phyloP scores from a whole-genome alignment of 371 early-diverging fungal species.

The Amoeboaphelidium protococcarum region DNA sequence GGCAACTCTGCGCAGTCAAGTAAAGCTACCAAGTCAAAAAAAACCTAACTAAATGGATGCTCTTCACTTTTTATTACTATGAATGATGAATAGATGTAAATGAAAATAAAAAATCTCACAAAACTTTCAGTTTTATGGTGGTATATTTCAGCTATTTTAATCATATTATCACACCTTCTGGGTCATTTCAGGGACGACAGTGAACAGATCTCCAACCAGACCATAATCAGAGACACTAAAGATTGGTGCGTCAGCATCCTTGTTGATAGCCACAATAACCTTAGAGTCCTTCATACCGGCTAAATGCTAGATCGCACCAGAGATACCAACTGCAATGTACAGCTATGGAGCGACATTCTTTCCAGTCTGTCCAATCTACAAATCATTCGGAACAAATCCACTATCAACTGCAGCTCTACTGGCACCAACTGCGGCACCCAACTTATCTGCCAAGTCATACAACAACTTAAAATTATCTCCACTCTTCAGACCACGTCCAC shows the following conservation, averaged over 20 bases:
- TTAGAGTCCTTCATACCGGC: conserved; percentile 98
- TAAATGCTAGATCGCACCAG: conserved; percentile 90
- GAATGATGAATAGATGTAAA: too few relatives aligned
- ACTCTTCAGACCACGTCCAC: conserved; percentile 89
- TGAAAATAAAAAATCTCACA: too few relatives aligned
- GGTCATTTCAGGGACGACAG: conserved; percentile 15
- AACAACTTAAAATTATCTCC: conserved; percentile 81
- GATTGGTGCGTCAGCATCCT: conserved; percentile 91
- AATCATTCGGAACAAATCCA: conserved; percentile 79
- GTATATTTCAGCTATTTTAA: too few relatives aligned
- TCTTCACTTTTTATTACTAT: too few relatives aligned
- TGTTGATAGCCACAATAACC: conserved; percentile 93
- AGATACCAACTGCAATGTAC: conserved; percentile 84
- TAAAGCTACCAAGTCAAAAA: too few relatives aligned
- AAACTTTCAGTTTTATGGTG: too few relatives aligned
- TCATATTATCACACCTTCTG: not conserved
- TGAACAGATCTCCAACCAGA: conserved; percentile 81
- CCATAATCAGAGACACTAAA: conserved; percentile 95
- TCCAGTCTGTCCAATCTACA: conserved; percentile 95
- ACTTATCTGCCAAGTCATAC: conserved; percentile 74
- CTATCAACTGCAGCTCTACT: conserved; percentile 95
- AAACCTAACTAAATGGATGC: too few relatives aligned
- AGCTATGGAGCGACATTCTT: conserved; percentile 90
- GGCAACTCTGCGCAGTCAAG: too few relatives aligned
- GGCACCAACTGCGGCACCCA: conserved; percentile 78